Base-by-base conservation (phyloP, 805 yeast species). In the Lipomyces spencermartinsiae region DNA sequence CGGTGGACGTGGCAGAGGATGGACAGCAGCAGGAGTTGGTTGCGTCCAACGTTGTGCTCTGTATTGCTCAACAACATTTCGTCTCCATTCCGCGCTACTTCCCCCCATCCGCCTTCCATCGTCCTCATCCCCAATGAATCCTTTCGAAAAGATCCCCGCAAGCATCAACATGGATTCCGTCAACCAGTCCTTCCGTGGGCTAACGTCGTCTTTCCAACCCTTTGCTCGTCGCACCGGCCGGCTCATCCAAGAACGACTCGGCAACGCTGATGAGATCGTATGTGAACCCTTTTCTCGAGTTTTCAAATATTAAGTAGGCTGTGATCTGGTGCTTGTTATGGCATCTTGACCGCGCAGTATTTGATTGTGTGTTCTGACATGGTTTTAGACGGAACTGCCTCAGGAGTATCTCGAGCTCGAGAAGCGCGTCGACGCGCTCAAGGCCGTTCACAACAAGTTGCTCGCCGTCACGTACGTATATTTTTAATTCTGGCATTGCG, bases 211-310 rank as follows among this genome's bases (percentile, higher is more conserved):
- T 70, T 81, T 91, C 77, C 87, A 90, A 73, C 91, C 92, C 19
- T 81, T 89, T 69, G 96, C 96, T 55, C 91, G 89, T 79, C 86
- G 96, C 76, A 91, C 97, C 19, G 86, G 88, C 60, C 87, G 95
- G 69, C 78, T 89, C 77, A 86, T 92, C 58, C 94, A 91, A 78
- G 97, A 92, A 79, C 85, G 81, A 73, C 84, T 92, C 34, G 96
- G 96, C 59, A 86, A 89, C 73, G 91, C 88, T 51, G 92, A 89
- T 63, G 97, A 92, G 76, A 89, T 90, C 70, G 79, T 76, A 67
- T 4, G 77, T 62, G 2, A 25, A 16, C 34, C 22, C 2, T 53
- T 25, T n/a, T 10, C 19, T 22, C 16, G 34, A 9, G 31, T 53
- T 53, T 10, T 25, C 16, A 2, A 25, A 25, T 22, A 35, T 46